These are phyloP conservation scores for Hymenoscyphus albidus DNA, from an alignment of 2,329 filamentous ascomycete genomes.

Conservation along the genomic window DNA sequence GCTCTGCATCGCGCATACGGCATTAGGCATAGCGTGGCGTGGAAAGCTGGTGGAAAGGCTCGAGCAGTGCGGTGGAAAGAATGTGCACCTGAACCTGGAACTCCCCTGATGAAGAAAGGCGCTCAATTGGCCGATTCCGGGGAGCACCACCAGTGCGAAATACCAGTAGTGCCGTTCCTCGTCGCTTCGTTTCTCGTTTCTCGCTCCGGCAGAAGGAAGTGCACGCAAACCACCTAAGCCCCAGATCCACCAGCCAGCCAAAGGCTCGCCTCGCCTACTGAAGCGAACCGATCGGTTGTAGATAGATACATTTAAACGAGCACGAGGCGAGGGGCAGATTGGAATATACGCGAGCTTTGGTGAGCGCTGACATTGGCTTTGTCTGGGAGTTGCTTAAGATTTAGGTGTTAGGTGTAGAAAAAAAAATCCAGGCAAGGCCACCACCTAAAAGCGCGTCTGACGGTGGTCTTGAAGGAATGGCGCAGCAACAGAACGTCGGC, in stretches of 20 bases:
- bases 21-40: neutral
- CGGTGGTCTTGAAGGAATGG: neutral
- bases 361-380: neutral
- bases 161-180: neutral
- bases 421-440: neutral
- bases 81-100: neutral
- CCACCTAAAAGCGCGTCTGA: conserved; percentile 1
- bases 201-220: neutral
- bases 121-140: neutral
- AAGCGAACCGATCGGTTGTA: too few relatives aligned
- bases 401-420: neutral
- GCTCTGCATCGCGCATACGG: neutral
- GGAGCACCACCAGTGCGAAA: neutral
- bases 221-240: neutral
- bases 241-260: neutral
- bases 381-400: neutral
- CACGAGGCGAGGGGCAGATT: too few relatives aligned
- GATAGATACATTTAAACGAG: too few relatives aligned
- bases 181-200: neutral
- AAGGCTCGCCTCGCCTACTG: too few relatives aligned
- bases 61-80: neutral
- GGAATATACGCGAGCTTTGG: neutral
- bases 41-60: neutral
- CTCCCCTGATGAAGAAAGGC: neutral
- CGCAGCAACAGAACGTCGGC: conserved; percentile 1